These are phyloP conservation scores for Kwoniella sp. DNA, from an alignment of 768 basidiomycete genomes.

Conservation along the genomic window DNA sequence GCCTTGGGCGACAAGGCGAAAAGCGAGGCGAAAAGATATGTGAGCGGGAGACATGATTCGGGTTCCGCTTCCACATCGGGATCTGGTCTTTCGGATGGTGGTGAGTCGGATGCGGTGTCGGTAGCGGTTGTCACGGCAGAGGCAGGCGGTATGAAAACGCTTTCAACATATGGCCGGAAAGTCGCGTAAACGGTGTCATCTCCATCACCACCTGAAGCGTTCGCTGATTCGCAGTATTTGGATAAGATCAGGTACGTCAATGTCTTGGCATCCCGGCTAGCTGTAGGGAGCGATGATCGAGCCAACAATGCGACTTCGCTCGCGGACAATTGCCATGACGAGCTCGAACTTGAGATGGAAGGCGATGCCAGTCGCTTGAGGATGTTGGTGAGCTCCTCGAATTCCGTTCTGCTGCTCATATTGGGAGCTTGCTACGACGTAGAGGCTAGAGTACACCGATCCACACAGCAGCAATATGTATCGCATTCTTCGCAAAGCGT, in stretches of 20 bases:
- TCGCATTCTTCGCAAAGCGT: no score
- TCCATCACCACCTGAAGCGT: neutral
- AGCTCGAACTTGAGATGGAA: neutral
- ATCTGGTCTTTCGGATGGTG: no score
- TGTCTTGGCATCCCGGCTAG: slow-evolving; percentile 19
- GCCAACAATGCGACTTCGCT: slow-evolving; percentile 30
- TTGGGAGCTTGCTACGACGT: neutral
- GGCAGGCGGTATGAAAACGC: slow-evolving; percentile 5
- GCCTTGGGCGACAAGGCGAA: slow-evolving; percentile 32
- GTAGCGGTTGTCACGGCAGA: neutral
- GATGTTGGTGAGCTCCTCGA: slow-evolving; percentile 18
- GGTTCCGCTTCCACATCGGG: slow-evolving; percentile 16
- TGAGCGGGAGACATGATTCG: slow-evolving; percentile 26
- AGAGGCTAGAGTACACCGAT: no score
- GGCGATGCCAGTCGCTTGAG: slow-evolving; percentile 17
- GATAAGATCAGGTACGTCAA: slow-evolving; percentile 34
- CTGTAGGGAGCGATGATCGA: slow-evolving; percentile 25
- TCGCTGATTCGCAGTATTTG: slow-evolving; percentile 26
- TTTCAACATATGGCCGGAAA: slow-evolving; percentile 21
- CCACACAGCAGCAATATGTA: no score
- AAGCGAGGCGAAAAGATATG: slow-evolving; percentile 32
- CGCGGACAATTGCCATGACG: neutral
- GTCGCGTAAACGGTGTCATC: neutral
- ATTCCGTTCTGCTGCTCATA: slow-evolving; percentile 9
- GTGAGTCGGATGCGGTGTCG: no score